Evolutionary conservation across 2,329 filamentous ascomycete genomes (phyloP), one percentile per base, ranked within the genome.

Genomic region (Fusarium bulbicola): DNA sequence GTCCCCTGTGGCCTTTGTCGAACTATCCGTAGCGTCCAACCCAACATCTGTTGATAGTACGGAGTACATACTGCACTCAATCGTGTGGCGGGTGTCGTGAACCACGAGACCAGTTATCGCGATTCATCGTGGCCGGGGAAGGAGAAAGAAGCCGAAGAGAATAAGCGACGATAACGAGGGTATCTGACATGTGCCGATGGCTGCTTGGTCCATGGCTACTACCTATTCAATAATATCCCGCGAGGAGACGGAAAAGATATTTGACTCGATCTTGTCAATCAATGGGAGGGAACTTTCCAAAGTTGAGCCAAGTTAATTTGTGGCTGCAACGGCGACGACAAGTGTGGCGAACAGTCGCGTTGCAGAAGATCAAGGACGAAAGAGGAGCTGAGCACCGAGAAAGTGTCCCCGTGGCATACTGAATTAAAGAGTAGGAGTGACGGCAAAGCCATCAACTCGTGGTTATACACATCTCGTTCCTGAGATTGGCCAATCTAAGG

Each of bases 361-460:
- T 65, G 58, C 54, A 58, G 57, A 57, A 61, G 68, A 71, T 63
- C 61, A 37, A 43, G 66, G 54, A 71, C 63, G 61, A 30, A 68
- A 59, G 58, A 46, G 63, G 50, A 59, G 34, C 54, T 46, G 37
- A 46, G 63, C 49, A 63, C 47, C 64, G 47, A 63, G 66, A 53
- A 63, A 59, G 53, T 73, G 75, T 58, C 67, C 75, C 73, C 75
- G 72, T 77, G 75, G 71, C 72, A 70, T 62, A 61, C 64, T 49
- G 49, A 62, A 60, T 49, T 43, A 28, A 36, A 15, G 64, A 67
- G 64, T 72, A 66, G 75, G 74, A 73, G 75, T 73, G 65, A 74
- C 71, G 62, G 74, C 56, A 61, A 68, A 34, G 60, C 67, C 65
- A 60, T 63, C 59, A 59, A 74, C 70, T 74, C 66, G 74, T 59